Evolutionary conservation across 2,329 filamentous ascomycete genomes (phyloP), one percentile per base, ranked within the genome.

Genomic region (Incumbomyces lentus): DNA sequence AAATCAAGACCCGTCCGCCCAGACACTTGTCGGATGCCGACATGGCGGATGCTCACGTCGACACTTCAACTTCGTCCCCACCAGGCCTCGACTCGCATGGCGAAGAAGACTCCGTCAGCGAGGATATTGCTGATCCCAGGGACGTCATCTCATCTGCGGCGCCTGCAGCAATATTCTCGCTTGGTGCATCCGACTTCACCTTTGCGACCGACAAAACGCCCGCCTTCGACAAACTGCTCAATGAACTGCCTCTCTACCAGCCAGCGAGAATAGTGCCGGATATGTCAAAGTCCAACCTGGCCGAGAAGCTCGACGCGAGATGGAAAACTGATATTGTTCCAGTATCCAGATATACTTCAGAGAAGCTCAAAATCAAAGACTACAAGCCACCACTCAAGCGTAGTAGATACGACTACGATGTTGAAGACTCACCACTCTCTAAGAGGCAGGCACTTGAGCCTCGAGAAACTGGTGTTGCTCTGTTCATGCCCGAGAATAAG

Each of bases 401-500:
- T 47, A 89, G 86, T 56, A 79, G 90, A n/a, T 96, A 83, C 58
- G 76, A 84, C 46, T 92, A 93, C 56, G 79, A 86, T 47, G 84
- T 92, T 55, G 81, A 82, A 44, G 78, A 79, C 10, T 75, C 81
- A 16, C 72, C 77, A 18, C 79, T 81, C 30, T 66, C 71, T 40
- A 62, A 64, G 17, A 57, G 65, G 14, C 47, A 64, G 35, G 73
- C 76, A 35, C 61, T 89, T 7, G 74, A 76, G 1, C 81, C 88
- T 0, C 78, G 84, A 52, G 82, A 83, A 53, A 78, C 74, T 1
- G 78, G 86, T 49, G 86, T 95, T 48, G 89, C 90, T 1, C 70
- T 98, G 0, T 98, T 98, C 66, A 81, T 86, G 52, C 81, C 86
- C 0, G 86, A 94, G 50, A 90, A 93, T 68, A 93, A 90, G 63